phyloP scores from a whole-genome alignment of 805 yeast genomes.

The Saccharomyces mikatae region DNA sequence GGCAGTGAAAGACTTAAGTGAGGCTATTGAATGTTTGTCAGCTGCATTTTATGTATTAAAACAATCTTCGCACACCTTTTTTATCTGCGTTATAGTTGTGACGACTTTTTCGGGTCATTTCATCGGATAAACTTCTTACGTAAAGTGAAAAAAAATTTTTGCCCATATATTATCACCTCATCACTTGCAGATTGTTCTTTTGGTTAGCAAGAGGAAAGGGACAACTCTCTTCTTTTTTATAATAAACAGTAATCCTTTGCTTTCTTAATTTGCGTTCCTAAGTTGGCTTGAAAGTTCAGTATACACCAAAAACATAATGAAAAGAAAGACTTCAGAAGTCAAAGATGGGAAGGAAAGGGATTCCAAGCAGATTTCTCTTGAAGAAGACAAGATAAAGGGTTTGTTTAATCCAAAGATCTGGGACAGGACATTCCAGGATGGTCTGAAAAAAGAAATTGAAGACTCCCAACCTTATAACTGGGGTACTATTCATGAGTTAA shows the following conservation, averaged over 20 bases:
- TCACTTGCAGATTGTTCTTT: background rate
- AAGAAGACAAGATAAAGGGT: conserved; percentile 29
- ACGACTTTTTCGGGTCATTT: background rate
- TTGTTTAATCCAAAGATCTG: conserved; percentile 46
- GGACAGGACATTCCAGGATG: conserved; percentile 32
- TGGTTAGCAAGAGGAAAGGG: background rate
- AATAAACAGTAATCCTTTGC: background rate
- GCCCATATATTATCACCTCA: background rate
- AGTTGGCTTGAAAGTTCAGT: background rate
- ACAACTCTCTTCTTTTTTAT: background rate
- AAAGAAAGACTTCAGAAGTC: conserved; percentile 11
- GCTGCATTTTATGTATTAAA: background rate
- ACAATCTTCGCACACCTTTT: background rate
- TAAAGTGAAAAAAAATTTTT: background rate
- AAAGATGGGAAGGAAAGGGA: conserved; percentile 4
- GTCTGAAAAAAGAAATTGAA: conserved; percentile 38
- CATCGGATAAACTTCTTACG: background rate
- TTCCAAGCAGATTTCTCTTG: conserved; percentile 16
- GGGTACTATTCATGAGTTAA: conserved; percentile 71
- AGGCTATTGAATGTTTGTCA: background rate
- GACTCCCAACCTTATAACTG: conserved; percentile 75
- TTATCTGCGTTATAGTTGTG: background rate
- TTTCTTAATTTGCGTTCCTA: background rate
- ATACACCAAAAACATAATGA: conserved; percentile 1
- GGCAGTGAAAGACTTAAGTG: too few species aligned